Conservation (phyloP, 2,329 filamentous ascomycete genomes). For the Dactylella cylindrospora region DNA sequence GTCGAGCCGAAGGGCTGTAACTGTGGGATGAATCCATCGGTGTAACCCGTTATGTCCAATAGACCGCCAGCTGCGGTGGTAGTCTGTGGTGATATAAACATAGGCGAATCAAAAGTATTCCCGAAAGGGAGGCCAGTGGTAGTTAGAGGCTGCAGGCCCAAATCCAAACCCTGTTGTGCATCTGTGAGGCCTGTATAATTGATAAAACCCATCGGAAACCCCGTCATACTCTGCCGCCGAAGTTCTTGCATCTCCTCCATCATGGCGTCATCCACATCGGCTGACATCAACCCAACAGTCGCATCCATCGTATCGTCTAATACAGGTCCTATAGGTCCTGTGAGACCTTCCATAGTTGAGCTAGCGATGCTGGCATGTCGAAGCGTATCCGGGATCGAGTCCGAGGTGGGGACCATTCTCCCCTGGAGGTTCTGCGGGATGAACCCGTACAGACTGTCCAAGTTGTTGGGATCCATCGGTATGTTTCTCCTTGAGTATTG, state of each 20-base stretch:
- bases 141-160: conserved; percentile 20
- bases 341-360: conserved; percentile 32
- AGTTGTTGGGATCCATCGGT: not conserved
- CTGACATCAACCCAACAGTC: conserved; percentile 12
- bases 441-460: conserved; percentile 25
- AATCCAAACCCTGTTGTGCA: conserved; percentile 11
- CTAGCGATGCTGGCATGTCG: conserved; percentile 22
- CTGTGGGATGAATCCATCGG: conserved; percentile 28
- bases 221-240: conserved; percentile 38
- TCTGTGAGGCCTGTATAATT: conserved; percentile 24
- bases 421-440: conserved; percentile 15
- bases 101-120: conserved; percentile 24
- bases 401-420: conserved; percentile 11
- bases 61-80: conserved; percentile 7
- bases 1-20: conserved; percentile 25
- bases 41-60: conserved; percentile 24
- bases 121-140: conserved; percentile 24
- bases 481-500: too few species aligned
- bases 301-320: conserved; percentile 20
- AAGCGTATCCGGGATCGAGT: conserved; percentile 19
- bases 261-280: conserved; percentile 34
- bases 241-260: conserved; percentile 35
- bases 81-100: conserved; percentile 34
- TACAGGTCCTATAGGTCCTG: conserved; percentile 19
- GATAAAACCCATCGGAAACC: conserved; percentile 21